A percentile compares a stretch with the other conserved stretches of the same genome.
These are phyloP conservation scores for Fermentozyma sake DNA, from an alignment of 1,139 yeast genomes.

Conservation along the genomic window DNA sequence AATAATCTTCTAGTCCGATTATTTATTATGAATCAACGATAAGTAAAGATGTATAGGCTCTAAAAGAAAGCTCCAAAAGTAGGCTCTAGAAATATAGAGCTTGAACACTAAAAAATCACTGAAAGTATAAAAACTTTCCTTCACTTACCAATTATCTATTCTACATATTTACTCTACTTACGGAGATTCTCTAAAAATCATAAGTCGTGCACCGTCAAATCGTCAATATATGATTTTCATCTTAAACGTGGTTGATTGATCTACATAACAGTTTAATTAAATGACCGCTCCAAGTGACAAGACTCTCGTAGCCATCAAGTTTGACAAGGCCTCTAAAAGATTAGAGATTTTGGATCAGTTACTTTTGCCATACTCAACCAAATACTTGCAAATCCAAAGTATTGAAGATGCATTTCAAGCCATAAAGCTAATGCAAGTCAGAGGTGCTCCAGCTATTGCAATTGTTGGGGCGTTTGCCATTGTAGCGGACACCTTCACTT, in stretches of 20 bases:
- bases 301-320: slow-evolving; percentile 66
- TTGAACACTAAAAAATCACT: too few species aligned
- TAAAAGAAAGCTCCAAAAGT: too few species aligned
- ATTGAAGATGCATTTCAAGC: slow-evolving; percentile 76
- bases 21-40: too few species aligned
- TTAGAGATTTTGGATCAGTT: slow-evolving; percentile 78
- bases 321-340: slow-evolving; percentile 41
- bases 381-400: slow-evolving; percentile 54
- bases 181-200: too few species aligned
- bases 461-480: slow-evolving; percentile 86
- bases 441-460: slow-evolving; percentile 99
- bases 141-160: too few species aligned
- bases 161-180: too few species aligned
- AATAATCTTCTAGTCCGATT: slow-evolving; percentile 46
- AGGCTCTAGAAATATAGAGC: too few species aligned
- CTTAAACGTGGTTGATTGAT: too few species aligned
- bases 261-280: neutral
- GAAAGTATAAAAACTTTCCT: too few species aligned
- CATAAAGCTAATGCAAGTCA: slow-evolving; percentile 85
- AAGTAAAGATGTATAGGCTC: too few species aligned
- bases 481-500: slow-evolving; percentile 56
- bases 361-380: slow-evolving; percentile 71
- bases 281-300: slow-evolving; percentile 3
- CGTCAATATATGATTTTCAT: too few species aligned
- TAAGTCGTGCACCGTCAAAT: too few species aligned